These are phyloP conservation scores for Cymbidium sinense DNA, from an alignment of 106 monocot genomes.

Conservation along the genomic window DNA sequence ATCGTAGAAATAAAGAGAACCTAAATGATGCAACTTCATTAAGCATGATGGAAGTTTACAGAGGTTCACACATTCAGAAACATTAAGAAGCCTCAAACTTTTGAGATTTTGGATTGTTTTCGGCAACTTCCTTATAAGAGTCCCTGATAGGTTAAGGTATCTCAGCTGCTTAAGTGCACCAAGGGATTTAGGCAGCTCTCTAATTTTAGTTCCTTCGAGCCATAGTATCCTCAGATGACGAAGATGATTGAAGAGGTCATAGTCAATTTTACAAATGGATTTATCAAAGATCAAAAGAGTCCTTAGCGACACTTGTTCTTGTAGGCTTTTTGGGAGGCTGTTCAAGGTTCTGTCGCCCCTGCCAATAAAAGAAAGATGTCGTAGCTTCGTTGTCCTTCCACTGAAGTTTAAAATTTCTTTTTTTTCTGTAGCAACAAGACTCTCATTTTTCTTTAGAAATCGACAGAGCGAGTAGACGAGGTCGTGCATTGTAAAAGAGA, in stretches of 20 bases:
- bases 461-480: slow-evolving; percentile 8
- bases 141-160: slow-evolving; percentile 8
- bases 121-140: too few species aligned
- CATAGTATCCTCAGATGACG: slow-evolving; percentile 10
- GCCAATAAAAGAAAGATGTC: too few species aligned
- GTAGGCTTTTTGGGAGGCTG: not conserved
- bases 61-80: not conserved
- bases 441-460: not conserved
- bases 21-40: not conserved
- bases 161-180: slow-evolving; percentile 14
- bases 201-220: not conserved
- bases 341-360: too few species aligned
- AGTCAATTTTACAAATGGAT: not conserved
- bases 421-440: not conserved
- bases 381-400: not conserved
- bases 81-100: not conserved
- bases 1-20: not conserved
- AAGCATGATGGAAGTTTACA: not conserved
- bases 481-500: slow-evolving; percentile 11
- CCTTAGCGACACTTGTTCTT: slow-evolving; percentile 3
- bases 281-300: not conserved
- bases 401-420: too few species aligned
- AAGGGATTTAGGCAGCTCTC: slow-evolving; percentile 10
- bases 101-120: slow-evolving; percentile 11
- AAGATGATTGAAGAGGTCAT: not conserved